Evolutionary conservation across 129 eudicot species (phyloP).

Genomic region (Rutidosis leptorrhynchoides): DNA sequence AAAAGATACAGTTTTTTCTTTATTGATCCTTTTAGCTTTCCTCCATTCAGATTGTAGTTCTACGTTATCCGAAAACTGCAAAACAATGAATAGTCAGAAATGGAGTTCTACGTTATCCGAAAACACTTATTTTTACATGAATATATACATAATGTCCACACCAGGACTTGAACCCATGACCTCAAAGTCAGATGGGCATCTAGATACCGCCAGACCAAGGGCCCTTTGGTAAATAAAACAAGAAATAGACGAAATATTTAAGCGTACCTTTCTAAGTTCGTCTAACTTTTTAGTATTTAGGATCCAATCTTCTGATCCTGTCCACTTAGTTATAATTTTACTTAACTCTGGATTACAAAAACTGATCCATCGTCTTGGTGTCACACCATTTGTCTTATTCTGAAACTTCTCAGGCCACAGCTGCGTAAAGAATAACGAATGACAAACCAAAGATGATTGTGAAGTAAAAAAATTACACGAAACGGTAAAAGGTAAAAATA

Average conservation of each 20-base stretch:
- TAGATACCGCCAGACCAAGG: too few relatives aligned
- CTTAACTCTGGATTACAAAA: constrained; percentile 88
- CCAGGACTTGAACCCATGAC: too few relatives aligned
- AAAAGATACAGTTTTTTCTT: constrained; percentile 63
- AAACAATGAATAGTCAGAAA: not conserved
- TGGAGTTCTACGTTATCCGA: too few relatives aligned
- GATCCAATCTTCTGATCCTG: constrained; percentile 79
- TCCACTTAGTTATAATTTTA: constrained; percentile 83
- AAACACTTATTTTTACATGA: too few relatives aligned
- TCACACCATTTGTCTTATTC: constrained; percentile 93
- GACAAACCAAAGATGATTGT: not conserved
- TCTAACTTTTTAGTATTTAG: constrained; percentile 69
- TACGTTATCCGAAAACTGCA: constrained; percentile 70
- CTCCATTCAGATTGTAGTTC: constrained; percentile 90
- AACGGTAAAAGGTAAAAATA: not conserved
- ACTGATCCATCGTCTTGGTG: constrained; percentile 89
- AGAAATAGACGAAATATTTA: not conserved
- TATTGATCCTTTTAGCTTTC: constrained; percentile 65
- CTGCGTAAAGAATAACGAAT: constrained; percentile 32
- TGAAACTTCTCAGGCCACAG: constrained; percentile 93
- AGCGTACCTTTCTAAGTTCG: constrained; percentile 57
- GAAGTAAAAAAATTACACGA: not conserved
- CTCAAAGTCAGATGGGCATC: too few relatives aligned
- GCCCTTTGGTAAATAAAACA: not conserved
- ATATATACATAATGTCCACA: too few relatives aligned